Evolutionary conservation across 495 filamentous ascomycete genomes (phyloP), one percentile per base, ranked within the genome.

Genomic region (Amphirosellinia nigrospora): DNA sequence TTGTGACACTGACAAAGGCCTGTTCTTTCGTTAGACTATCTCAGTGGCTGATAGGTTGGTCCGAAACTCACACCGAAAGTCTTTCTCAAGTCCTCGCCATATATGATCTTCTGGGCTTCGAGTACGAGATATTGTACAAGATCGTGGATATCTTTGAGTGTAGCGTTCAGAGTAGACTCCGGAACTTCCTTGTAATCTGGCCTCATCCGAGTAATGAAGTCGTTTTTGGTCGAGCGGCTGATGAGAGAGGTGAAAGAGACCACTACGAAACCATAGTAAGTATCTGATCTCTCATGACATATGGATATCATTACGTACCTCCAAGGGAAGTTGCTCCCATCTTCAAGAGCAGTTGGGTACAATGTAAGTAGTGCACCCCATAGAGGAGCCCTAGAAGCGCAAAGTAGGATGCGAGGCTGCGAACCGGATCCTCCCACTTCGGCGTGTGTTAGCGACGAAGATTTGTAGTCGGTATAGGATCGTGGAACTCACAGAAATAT

Each of bases 391-490:
- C 46, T 15, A 65, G 19, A 5, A 65, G 16, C 4, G 45, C 62
- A 19, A 65, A 15, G 34, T 65, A 65, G 15, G 62, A 65, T 21
- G 6, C 21, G 9, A 65, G 6, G n/a, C 28, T 65, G 9, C 62
- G 48, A n/a, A 39, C 34, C 6, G 62, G 62, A 28, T 65, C 62
- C 16, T 65, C 62, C 62, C 62, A 65, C 62, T 65, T 30, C 3
- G 19, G 30, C 13, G 15, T 41, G 53, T n/a, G 8, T 65, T 39
- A 65, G 46, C 8, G 43, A 13, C 19, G 30, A 0, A 28, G 13
- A n/a, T 63, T 32, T 16, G 9, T n/a, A 15, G 6, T 3, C 15
- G 7, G 1, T 16, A 39, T 43, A 26, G 3, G 4, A 4, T 7
- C 13, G 1, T 23, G 16, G 2, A 53, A 41, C 62, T 65, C 21